These are phyloP conservation scores for Coprinopsis sp. DNA, from an alignment of 768 basidiomycete species.

Conservation along the genomic window DNA sequence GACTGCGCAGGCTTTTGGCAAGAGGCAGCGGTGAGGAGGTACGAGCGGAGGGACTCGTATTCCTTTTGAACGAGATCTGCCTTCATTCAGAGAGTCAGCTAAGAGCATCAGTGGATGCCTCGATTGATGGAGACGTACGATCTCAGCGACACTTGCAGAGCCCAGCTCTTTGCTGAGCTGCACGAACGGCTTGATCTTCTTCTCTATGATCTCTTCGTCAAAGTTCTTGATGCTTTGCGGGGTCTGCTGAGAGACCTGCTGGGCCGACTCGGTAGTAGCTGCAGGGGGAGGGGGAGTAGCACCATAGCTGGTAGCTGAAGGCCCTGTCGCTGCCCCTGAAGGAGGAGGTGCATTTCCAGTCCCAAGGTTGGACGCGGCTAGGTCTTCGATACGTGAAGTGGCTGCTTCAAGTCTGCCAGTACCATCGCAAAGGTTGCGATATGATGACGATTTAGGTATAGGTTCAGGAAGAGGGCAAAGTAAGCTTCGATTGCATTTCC, in stretches of 20 bases:
- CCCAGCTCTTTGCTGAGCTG: conserved; percentile 69
- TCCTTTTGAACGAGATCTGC: conserved; percentile 62
- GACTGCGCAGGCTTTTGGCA: conserved; percentile 79
- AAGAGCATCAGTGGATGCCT: conserved; percentile 2
- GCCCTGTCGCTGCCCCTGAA: conserved; percentile 17
- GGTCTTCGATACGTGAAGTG: conserved; percentile 89
- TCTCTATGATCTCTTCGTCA: conserved; percentile 67
- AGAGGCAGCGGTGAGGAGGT: conserved; percentile 60
- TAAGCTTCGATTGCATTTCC: conserved; percentile 4
- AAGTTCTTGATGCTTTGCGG: conserved; percentile 68
- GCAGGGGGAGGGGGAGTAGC: conserved; percentile 32
- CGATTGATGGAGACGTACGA: conserved; percentile 46
- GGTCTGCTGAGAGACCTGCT: conserved; percentile 29
- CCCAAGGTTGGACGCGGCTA: conserved; percentile 40
- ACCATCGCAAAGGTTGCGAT: conserved; percentile 11
- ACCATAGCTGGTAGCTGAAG: conserved; percentile 26
- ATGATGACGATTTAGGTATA: too few species aligned
- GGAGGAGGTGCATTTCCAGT: conserved; percentile 6
- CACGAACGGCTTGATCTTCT: conserved; percentile 69
- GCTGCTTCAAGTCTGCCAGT: conserved; percentile 82
- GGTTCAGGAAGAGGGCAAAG: too few species aligned
- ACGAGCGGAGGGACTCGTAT: conserved; percentile 60
- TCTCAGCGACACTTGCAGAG: conserved; percentile 64
- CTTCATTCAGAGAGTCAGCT: conserved; percentile 32
- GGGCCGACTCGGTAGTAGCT: conserved; percentile 32